Evolutionary conservation across 2,329 filamentous ascomycete genomes (phyloP).

Genomic region (Emmonsia crescens): DNA sequence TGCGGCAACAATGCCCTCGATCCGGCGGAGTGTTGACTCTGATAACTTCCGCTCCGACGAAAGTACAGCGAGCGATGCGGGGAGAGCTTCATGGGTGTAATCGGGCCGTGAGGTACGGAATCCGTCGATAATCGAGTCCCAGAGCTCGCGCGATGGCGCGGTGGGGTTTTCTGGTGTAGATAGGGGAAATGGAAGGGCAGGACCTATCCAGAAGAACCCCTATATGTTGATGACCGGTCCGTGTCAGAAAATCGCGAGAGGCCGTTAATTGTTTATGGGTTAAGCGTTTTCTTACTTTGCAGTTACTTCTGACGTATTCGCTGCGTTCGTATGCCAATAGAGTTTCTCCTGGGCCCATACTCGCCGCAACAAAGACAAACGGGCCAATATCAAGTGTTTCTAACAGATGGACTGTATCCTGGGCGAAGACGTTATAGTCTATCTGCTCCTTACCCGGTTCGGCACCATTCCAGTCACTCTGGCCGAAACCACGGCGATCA

Average conservation of each 20-base stretch:
- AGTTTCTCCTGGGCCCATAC: slow-evolving; percentile 23
- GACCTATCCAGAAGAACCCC: slow-evolving; percentile 20
- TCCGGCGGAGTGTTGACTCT: slow-evolving; percentile 13
- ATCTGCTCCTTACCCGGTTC: slow-evolving; percentile 11
- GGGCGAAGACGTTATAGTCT: slow-evolving; percentile 22
- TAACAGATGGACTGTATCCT: slow-evolving; percentile 18
- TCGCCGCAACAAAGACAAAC: slow-evolving; percentile 19
- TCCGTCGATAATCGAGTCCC: slow-evolving; percentile 19
- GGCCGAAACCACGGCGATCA: slow-evolving; percentile 23
- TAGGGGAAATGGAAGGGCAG: slow-evolving; percentile 17
- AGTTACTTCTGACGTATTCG: slow-evolving; percentile 15
- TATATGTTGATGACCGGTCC: not conserved
- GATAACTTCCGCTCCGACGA: slow-evolving; percentile 13
- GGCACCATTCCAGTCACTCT: slow-evolving; percentile 21
- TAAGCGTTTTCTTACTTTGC: slow-evolving; percentile 10
- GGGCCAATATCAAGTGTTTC: slow-evolving; percentile 14
- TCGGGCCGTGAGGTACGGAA: slow-evolving; percentile 15
- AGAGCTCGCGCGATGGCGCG: slow-evolving; percentile 16
- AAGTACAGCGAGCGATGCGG: slow-evolving; percentile 14
- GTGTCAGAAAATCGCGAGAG: not conserved
- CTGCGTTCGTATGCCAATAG: slow-evolving; percentile 17
- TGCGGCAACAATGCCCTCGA: slow-evolving; percentile 16
- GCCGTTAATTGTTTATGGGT: not conserved
- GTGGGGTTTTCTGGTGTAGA: slow-evolving; percentile 15
- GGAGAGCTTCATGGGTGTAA: slow-evolving; percentile 15